A percentile compares a stretch with the other conserved stretches of the same genome.
phyloP scores from a whole-genome alignment of 768 basidiomycete genomes.

The Rubroboletus pulcherrimus region DNA sequence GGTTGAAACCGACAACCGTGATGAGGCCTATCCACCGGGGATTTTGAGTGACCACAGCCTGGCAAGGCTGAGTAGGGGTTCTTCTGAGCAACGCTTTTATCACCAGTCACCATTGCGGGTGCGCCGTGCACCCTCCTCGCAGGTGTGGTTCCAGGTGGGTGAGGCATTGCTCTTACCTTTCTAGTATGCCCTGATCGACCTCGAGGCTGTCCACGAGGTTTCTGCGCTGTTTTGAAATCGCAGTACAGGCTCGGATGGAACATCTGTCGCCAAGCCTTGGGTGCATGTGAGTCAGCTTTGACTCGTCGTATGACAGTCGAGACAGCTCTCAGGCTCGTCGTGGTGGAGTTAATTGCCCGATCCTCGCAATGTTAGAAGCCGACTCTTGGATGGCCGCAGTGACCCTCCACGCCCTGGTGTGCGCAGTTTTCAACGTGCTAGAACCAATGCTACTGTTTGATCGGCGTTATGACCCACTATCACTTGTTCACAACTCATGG shows the following conservation, averaged over 20 bases:
- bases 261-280: not conserved
- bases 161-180: not conserved
- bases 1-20: not conserved
- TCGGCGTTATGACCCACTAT: conserved; percentile 6
- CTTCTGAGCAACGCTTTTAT: conserved; percentile 2
- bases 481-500: not conserved
- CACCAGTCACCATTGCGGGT: not conserved
- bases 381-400: not conserved
- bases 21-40: not conserved
- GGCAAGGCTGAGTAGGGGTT: not conserved
- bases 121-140: not conserved
- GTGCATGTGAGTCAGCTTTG: not conserved
- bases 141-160: not conserved
- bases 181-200: not conserved
- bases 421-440: not conserved
- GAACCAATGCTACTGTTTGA: conserved; percentile 2
- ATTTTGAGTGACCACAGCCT: not conserved
- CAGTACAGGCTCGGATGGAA: not conserved
- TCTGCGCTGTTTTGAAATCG: not conserved
- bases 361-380: not conserved
- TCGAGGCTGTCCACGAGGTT: conserved; percentile 13
- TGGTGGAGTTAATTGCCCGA: no score
- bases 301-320: not conserved
- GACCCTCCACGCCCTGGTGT: not conserved
- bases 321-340: not conserved